phyloP scores from a whole-genome alignment of 2,329 filamentous ascomycete species.

The Cryphonectria carpinicola region DNA sequence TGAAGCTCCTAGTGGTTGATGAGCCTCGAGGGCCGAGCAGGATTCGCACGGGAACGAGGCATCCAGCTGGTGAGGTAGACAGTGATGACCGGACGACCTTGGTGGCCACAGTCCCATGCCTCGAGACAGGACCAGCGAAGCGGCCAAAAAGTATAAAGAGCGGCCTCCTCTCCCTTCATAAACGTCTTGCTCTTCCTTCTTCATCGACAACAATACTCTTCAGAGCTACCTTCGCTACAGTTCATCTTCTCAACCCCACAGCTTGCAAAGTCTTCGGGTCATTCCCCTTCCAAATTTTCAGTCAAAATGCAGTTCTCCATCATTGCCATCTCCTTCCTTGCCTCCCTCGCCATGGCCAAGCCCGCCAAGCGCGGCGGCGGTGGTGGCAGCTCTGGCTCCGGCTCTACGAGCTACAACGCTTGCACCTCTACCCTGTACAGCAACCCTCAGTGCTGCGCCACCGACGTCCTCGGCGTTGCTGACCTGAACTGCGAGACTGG shows the following conservation, averaged over 20 bases:
- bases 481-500: constrained; percentile 19
- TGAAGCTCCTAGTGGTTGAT: not conserved
- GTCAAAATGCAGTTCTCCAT: constrained; percentile 24
- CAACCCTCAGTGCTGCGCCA: constrained; percentile 12
- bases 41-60: not conserved
- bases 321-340: constrained; percentile 20
- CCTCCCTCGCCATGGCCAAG: constrained; percentile 24
- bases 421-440: constrained; percentile 5
- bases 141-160: constrained; percentile 17
- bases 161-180: not conserved
- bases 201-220: constrained; percentile 12
- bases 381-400: not conserved
- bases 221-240: constrained; percentile 3
- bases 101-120: too few species aligned
- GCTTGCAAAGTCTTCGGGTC: not conserved
- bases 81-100: not conserved
- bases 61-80: not conserved
- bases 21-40: not conserved
- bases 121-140: not conserved
- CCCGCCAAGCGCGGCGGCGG: constrained; percentile 15
- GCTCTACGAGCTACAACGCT: constrained; percentile 4
- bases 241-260: not conserved
- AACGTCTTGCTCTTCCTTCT: not conserved
- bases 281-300: not conserved
- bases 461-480: constrained; percentile 5